phyloP scores from a whole-genome alignment of 805 yeast genomes.

The Saturnispora mendoncae region DNA sequence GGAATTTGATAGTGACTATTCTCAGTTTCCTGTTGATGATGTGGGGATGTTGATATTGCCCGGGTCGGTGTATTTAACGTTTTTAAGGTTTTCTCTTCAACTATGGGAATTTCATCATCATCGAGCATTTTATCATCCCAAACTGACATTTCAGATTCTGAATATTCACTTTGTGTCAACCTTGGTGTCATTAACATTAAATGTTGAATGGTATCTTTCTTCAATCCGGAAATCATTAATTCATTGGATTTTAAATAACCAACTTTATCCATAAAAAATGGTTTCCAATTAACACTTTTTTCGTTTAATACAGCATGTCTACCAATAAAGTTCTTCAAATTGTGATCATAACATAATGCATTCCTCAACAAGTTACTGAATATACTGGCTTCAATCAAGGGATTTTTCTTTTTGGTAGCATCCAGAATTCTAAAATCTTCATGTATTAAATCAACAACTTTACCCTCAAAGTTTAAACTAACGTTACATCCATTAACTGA shows the following conservation, averaged over 20 bases:
- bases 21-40: background rate
- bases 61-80: background rate
- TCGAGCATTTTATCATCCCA: conserved; percentile 2
- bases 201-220: background rate
- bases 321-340: conserved; percentile 21
- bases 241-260: conserved; percentile 19
- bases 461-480: conserved; percentile 15
- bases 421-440: conserved; percentile 23
- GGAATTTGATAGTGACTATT: background rate
- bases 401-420: conserved; percentile 12
- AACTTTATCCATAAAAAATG: conserved; percentile 23
- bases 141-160: conserved; percentile 9
- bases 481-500: background rate
- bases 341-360: conserved; percentile 21
- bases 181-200: conserved; percentile 2
- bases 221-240: background rate
- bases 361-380: conserved; percentile 25
- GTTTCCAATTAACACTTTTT: conserved; percentile 20
- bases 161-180: conserved; percentile 7
- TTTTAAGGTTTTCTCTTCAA: background rate
- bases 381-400: conserved; percentile 25
- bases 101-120: background rate
- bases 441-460: conserved; percentile 24
- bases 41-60: background rate
- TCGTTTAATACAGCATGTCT: conserved; percentile 14